Percentiles rank a stretch among this genome's conserved stretches.
Conservation (phyloP, 192 early-diverging fungal species). For the Funneliformis mosseae region DNA sequence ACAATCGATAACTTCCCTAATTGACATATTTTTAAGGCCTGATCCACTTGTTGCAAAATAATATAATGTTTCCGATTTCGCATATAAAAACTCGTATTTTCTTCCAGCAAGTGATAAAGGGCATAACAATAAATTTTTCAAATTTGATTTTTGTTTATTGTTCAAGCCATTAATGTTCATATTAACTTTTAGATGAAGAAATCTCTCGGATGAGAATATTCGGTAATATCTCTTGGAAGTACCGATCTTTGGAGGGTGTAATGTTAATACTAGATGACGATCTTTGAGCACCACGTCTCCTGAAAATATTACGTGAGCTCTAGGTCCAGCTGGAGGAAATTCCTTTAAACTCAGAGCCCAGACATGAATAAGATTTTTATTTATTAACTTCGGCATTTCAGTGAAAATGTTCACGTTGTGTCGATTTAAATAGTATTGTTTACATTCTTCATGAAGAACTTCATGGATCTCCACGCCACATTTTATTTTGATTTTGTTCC, state of each 20-base stretch:
- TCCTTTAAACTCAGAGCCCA: neutral
- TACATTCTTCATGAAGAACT: neutral
- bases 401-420: neutral
- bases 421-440: neutral
- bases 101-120: slow-evolving; percentile 37
- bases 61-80: slow-evolving; percentile 32
- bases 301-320: neutral
- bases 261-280: neutral
- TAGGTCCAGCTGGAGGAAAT: neutral
- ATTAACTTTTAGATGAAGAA: slow-evolving; percentile 33
- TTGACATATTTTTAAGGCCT: neutral
- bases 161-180: neutral
- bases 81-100: slow-evolving; percentile 39
- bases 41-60: slow-evolving; percentile 43
- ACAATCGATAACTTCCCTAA: slow-evolving; percentile 38
- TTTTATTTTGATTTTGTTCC: neutral
- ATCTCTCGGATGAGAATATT: slow-evolving; percentile 37
- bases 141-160: neutral
- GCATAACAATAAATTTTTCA: slow-evolving; percentile 4
- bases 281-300: neutral
- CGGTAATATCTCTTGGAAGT: slow-evolving; percentile 40
- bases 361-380: neutral
- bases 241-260: slow-evolving; percentile 28
- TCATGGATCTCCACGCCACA: neutral
- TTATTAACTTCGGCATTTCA: neutral